Evolutionary conservation across 2,329 filamentous ascomycete species (phyloP).

Genomic region (Clarireedia hainanense): DNA sequence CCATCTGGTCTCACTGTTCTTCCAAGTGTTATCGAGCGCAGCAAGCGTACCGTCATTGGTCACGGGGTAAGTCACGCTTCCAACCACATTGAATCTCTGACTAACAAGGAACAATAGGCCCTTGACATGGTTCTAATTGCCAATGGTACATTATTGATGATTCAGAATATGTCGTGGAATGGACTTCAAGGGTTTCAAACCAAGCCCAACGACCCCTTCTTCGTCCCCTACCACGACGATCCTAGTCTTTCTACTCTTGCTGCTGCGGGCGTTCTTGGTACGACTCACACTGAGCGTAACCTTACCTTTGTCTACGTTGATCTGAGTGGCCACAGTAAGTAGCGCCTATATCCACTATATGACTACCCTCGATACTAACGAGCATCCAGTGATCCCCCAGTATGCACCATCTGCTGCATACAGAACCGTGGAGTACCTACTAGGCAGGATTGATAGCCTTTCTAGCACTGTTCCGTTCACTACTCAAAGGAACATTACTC

Average conservation of each 20-base stretch:
- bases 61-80: conserved; percentile 46
- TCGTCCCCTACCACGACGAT: conserved; percentile 52
- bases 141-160: conserved; percentile 50
- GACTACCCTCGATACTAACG: conserved; percentile 5
- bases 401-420: conserved; percentile 63
- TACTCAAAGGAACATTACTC: conserved; percentile 9
- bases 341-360: conserved; percentile 25
- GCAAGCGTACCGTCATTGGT: conserved; percentile 64
- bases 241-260: conserved; percentile 59
- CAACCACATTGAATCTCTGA: conserved; percentile 30
- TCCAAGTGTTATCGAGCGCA: conserved; percentile 64
- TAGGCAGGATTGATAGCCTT: conserved; percentile 59
- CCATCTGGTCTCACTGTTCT: conserved; percentile 51
- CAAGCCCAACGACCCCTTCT: conserved; percentile 31
- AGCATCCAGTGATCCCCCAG: conserved; percentile 40
- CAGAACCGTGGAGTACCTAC: conserved; percentile 65
- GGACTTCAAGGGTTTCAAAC: conserved; percentile 50
- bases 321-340: conserved; percentile 48
- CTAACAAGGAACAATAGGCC: conserved; percentile 15
- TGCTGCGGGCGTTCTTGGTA: conserved; percentile 61
- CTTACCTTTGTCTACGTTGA: conserved; percentile 42
- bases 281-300: conserved; percentile 64
- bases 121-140: conserved; percentile 49
- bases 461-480: conserved; percentile 34
- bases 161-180: conserved; percentile 64